Conservation (phyloP, 2,329 filamentous ascomycete species). For the Pseudopithomyces maydicus region DNA sequence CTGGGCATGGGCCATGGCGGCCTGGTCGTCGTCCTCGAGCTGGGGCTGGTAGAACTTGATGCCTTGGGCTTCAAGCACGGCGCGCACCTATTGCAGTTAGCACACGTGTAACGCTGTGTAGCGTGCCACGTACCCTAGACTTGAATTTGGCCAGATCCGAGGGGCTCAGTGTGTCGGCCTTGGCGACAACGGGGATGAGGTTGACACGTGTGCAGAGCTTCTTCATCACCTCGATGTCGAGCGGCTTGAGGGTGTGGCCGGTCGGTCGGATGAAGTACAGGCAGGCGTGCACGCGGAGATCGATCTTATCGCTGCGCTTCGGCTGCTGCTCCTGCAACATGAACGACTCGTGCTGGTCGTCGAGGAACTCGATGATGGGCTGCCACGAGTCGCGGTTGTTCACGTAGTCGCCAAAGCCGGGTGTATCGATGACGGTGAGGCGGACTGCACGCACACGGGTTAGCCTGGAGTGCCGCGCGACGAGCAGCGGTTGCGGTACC, state of each 20-base stretch:
- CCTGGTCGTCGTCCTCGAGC: conserved; percentile 96
- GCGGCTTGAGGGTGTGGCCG: conserved; percentile 95
- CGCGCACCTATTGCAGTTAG: conserved; percentile 70
- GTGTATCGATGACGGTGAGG: conserved; percentile 97
- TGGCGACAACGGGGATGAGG: conserved; percentile 96
- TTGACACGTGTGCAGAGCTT: conserved; percentile 97
- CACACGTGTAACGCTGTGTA: conserved; percentile 1
- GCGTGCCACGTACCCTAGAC: conserved; percentile 71
- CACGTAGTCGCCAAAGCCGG: conserved; percentile 98
- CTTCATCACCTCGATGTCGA: conserved; percentile 99
- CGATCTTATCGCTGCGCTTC: conserved; percentile 96
- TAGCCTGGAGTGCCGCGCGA: conserved; percentile 17
- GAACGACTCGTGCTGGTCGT: conserved; percentile 99
- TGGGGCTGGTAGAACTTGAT: conserved; percentile 99
- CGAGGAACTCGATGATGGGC: conserved; percentile 99
- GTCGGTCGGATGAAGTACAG: conserved; percentile 99
- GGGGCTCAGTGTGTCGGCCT: conserved; percentile 96
- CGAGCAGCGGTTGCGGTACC: conserved; percentile 58
- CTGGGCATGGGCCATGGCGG: conserved; percentile 91
- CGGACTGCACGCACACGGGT: conserved; percentile 68
- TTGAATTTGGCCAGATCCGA: conserved; percentile 93
- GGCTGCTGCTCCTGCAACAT: conserved; percentile 99
- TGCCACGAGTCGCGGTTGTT: conserved; percentile 99
- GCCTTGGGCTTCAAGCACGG: conserved; percentile 95
- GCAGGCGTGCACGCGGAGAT: conserved; percentile 97